Conservation (phyloP, 2,329 filamentous ascomycete genomes). For the Monilinia polystroma region DNA sequence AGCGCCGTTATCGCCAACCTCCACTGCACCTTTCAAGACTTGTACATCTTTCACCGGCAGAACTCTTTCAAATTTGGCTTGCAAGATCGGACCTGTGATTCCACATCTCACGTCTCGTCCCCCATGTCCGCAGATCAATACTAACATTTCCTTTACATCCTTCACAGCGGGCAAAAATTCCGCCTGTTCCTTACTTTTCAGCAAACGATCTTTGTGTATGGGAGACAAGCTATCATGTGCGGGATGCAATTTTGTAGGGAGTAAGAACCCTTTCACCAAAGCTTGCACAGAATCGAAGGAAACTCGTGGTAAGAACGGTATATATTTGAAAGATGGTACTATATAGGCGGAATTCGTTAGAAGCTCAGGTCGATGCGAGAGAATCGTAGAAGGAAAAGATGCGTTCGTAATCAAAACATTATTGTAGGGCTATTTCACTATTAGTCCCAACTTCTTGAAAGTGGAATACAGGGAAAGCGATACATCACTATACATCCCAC, state of each 20-base stretch:
- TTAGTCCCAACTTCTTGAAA: conserved; percentile 21
- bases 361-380: conserved; percentile 41
- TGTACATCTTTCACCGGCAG: conserved; percentile 51
- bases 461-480: conserved; percentile 24
- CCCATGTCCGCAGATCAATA: conserved; percentile 87
- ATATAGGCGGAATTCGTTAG: conserved; percentile 68
- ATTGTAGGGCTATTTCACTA: conserved; percentile 69
- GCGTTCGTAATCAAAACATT: conserved; percentile 75
- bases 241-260: conserved; percentile 61
- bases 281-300: conserved; percentile 55
- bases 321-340: conserved; percentile 79
- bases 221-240: conserved; percentile 58
- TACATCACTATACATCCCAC: conserved; percentile 66
- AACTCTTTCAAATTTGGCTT: conserved; percentile 65
- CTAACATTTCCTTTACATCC: conserved; percentile 65
- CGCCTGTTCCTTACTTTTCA: conserved; percentile 53
- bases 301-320: conserved; percentile 67
- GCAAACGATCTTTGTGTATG: conserved; percentile 54
- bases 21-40: conserved; percentile 49
- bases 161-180: conserved; percentile 55
- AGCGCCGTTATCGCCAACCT: conserved; percentile 19
- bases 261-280: conserved; percentile 63
- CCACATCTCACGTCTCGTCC: conserved; percentile 82
- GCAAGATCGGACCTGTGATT: conserved; percentile 70
- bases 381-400: conserved; percentile 62